Percentiles rank a stretch among this genome's conserved stretches.
Conservation (phyloP, 2,329 filamentous ascomycete species). For the Diplodia corticola region DNA sequence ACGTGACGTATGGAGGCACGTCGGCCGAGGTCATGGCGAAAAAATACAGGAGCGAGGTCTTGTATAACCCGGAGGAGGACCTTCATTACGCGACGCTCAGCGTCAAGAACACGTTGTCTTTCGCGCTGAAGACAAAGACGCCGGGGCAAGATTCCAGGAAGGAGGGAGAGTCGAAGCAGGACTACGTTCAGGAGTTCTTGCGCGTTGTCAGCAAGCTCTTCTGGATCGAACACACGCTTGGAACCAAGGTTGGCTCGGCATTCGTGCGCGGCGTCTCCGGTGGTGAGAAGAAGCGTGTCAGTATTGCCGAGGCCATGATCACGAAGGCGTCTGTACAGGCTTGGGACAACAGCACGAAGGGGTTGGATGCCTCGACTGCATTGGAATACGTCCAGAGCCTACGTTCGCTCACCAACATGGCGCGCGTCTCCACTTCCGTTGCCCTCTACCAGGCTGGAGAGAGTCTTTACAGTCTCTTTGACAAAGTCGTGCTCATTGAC, state of each 20-base stretch:
- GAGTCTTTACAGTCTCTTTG: constrained; percentile 41
- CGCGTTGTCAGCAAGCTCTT: constrained; percentile 70
- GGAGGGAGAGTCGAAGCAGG: constrained; percentile 60
- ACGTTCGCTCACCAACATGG: constrained; percentile 64
- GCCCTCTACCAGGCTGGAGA: constrained; percentile 69
- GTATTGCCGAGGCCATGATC: constrained; percentile 52
- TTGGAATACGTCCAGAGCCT: constrained; percentile 71
- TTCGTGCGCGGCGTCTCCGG: constrained; percentile 64
- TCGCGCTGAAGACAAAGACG: constrained; percentile 69
- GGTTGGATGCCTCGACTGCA: constrained; percentile 72
- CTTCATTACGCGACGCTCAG: constrained; percentile 77
- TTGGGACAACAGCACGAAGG: constrained; percentile 66
- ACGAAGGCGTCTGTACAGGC: constrained; percentile 41
- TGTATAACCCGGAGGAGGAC: constrained; percentile 78
- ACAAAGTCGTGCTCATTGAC: constrained; percentile 44
- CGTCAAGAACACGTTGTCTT: constrained; percentile 71
- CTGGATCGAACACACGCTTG: constrained; percentile 69
- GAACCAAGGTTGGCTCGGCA: constrained; percentile 74
- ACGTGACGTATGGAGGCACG: constrained; percentile 57
- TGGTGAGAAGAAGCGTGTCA: constrained; percentile 52
- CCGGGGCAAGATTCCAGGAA: constrained; percentile 63
- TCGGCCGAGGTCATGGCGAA: constrained; percentile 53
- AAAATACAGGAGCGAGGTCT: constrained; percentile 63
- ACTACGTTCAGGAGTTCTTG: constrained; percentile 63
- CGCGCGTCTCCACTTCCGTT: constrained; percentile 62